phyloP scores from a whole-genome alignment of 164 flowering plant species.

The Houttuynia cordata region DNA sequence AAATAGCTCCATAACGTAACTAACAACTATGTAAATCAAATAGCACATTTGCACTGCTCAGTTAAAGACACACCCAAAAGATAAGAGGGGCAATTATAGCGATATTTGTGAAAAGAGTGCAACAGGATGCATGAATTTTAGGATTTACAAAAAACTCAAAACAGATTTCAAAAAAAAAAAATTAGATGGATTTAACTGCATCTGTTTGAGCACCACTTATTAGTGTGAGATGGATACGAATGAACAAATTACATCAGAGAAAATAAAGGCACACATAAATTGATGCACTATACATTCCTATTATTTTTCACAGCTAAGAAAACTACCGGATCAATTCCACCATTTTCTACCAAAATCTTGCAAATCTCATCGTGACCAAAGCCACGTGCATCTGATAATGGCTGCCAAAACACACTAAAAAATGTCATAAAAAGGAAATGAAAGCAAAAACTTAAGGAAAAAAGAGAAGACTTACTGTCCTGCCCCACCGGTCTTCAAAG shows the following conservation, averaged over 20 bases:
- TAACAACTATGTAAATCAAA: too few species aligned
- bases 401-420: slow-evolving; percentile 18
- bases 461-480: slow-evolving; percentile 32
- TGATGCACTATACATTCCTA: not conserved
- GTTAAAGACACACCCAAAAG: too few species aligned
- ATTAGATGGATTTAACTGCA: too few species aligned
- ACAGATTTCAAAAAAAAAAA: too few species aligned
- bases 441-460: not conserved
- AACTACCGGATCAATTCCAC: slow-evolving; percentile 43
- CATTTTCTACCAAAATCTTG: slow-evolving; percentile 34
- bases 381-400: slow-evolving; percentile 47
- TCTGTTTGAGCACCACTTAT: too few species aligned
- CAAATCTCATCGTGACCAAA: slow-evolving; percentile 31
- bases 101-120: too few species aligned
- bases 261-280: not conserved
- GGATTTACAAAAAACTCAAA: too few species aligned
- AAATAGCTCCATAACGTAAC: too few species aligned
- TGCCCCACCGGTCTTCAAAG: slow-evolving; percentile 47
- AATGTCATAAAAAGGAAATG: not conserved
- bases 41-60: too few species aligned
- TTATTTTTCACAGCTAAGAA: not conserved
- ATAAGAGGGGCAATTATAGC: too few species aligned
- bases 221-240: too few species aligned
- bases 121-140: too few species aligned
- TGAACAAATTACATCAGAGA: not conserved